Evolutionary conservation across 352 stramenopile genomes (phyloP).

Genomic region (Aphanomyces stellatus): DNA sequence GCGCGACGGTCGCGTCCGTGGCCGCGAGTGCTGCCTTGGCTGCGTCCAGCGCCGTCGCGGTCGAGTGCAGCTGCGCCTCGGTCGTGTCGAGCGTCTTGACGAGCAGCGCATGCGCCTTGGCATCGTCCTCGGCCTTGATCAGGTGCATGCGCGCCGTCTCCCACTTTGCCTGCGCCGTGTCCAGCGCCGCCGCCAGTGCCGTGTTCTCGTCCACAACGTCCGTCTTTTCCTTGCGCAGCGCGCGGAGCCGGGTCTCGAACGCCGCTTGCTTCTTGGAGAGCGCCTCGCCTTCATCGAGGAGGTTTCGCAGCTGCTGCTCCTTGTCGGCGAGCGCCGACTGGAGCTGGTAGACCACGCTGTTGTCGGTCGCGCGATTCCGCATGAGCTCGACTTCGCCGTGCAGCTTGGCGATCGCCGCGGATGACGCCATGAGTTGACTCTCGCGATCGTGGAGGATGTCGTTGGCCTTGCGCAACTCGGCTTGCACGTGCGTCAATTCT

Average conservation of each 20-base stretch:
- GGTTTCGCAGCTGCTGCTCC: constrained; percentile 51
- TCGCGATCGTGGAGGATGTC: constrained; percentile 45
- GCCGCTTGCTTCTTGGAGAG: constrained; percentile 72
- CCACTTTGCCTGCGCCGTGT: constrained; percentile 32
- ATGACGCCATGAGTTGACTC: constrained; percentile 56
- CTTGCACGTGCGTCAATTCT: constrained; percentile 2
- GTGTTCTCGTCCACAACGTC: constrained; percentile 53
- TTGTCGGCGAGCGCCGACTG: constrained; percentile 63
- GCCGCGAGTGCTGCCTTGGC: background rate
- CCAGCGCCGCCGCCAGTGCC: constrained; percentile 24
- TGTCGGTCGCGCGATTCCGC: constrained; percentile 35
- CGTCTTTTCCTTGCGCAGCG: constrained; percentile 70
- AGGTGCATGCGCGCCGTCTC: constrained; percentile 40
- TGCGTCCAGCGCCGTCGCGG: constrained; percentile 23
- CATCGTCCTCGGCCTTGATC: constrained; percentile 36
- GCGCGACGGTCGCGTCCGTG: constrained; percentile 21
- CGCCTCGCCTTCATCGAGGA: constrained; percentile 66
- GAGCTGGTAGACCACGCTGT: constrained; percentile 42
- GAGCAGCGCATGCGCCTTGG: constrained; percentile 35
- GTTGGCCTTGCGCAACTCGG: constrained; percentile 14
- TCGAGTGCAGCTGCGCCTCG: constrained; percentile 24
- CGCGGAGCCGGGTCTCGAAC: constrained; percentile 53
- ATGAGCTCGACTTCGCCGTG: constrained; percentile 72
- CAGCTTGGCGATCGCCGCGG: constrained; percentile 50
- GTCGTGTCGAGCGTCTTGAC: constrained; percentile 28